Conservation (phyloP, 176 grass and related monocot species). For the Rhynchospora tenuis region DNA sequence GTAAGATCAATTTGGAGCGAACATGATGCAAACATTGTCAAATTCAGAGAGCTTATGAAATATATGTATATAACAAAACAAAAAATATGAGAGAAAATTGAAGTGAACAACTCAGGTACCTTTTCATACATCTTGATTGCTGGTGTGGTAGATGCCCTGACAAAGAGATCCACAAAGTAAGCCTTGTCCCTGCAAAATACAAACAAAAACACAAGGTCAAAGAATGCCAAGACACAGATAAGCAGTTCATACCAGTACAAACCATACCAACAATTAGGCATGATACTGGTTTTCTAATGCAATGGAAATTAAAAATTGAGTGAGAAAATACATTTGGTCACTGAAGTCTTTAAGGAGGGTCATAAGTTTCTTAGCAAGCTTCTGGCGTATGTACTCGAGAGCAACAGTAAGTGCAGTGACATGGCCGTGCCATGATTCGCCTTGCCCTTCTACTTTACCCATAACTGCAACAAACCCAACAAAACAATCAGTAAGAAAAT, state of each 20-base stretch:
- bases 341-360: slow-evolving; percentile 84
- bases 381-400: slow-evolving; percentile 69
- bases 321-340: slow-evolving; percentile 64
- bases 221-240: too few relatives aligned
- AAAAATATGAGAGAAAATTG: not conserved
- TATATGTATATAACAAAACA: not conserved
- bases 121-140: slow-evolving; percentile 99
- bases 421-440: slow-evolving; percentile 97
- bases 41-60: not conserved
- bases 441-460: slow-evolving; percentile 99
- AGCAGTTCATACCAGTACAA: too few relatives aligned
- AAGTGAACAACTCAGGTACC: slow-evolving; percentile 24
- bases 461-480: slow-evolving; percentile 57
- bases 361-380: slow-evolving; percentile 95
- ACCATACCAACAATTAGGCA: too few relatives aligned
- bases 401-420: slow-evolving; percentile 95
- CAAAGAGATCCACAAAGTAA: slow-evolving; percentile 99
- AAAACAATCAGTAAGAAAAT: not conserved
- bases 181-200: slow-evolving; percentile 75
- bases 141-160: slow-evolving; percentile 89
- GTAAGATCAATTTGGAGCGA: not conserved
- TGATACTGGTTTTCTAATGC: too few relatives aligned
- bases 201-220: too few relatives aligned
- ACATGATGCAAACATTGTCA: not conserved
- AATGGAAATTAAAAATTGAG: too few relatives aligned